These are phyloP conservation scores for Aspergillus hiratsukae DNA, from an alignment of 2,329 filamentous ascomycete species.

Conservation along the genomic window DNA sequence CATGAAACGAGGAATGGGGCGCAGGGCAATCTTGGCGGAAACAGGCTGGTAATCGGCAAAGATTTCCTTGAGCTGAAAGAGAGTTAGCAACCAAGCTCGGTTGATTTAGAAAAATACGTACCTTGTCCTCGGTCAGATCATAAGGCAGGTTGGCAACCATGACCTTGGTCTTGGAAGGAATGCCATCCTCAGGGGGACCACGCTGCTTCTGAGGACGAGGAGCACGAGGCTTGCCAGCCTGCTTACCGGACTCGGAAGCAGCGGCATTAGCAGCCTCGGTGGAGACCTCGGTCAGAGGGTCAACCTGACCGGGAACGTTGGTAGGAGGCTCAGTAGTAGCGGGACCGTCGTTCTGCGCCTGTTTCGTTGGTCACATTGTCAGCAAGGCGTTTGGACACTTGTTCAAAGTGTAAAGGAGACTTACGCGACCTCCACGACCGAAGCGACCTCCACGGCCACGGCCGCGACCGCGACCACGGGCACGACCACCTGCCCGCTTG, in stretches of 20 bases:
- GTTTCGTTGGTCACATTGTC: constrained; percentile 2
- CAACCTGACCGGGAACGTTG: constrained; percentile 16
- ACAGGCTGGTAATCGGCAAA: constrained; percentile 88
- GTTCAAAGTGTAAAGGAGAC: constrained; percentile 19
- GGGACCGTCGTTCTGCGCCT: constrained; percentile 24
- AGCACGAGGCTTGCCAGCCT: constrained; percentile 37
- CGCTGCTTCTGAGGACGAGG: constrained; percentile 69
- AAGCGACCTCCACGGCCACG: constrained; percentile 64
- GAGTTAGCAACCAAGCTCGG: constrained; percentile 20
- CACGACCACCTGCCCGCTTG: constrained; percentile 59
- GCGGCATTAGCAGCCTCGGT: constrained; percentile 41
- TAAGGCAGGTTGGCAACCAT: constrained; percentile 99
- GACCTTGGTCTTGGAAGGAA: constrained; percentile 99
- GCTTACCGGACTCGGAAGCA: constrained; percentile 37
- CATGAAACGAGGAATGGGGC: constrained; percentile 98
- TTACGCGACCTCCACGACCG: constrained; percentile 58
- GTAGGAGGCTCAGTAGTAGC: constrained; percentile 20
- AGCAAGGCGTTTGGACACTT: neutral
- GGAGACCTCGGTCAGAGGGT: constrained; percentile 17
- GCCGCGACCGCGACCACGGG: constrained; percentile 61
- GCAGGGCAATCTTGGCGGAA: constrained; percentile 96
- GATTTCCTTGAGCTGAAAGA: constrained; percentile 83
- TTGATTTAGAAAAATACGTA: constrained; percentile 39
- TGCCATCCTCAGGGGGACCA: constrained; percentile 92
- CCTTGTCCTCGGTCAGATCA: constrained; percentile 95